phyloP scores from a whole-genome alignment of 768 basidiomycete species.

The Pisolithus albus region DNA sequence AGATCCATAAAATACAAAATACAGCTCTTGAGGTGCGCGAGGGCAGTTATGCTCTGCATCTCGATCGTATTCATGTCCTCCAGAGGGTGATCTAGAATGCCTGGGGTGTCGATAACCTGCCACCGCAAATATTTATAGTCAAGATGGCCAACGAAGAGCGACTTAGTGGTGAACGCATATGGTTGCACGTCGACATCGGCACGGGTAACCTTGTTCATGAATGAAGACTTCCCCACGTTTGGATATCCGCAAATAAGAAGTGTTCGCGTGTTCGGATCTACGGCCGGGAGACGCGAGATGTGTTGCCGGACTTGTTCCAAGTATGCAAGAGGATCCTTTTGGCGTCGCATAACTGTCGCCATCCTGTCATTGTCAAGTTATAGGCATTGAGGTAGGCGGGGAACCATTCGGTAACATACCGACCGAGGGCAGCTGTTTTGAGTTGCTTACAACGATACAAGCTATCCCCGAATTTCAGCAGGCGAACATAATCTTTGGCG shows the following conservation, averaged over 20 bases:
- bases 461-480: conserved; percentile 97
- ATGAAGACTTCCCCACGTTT: conserved; percentile 98
- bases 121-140: conserved; percentile 99
- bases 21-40: conserved; percentile 92
- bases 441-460: conserved; percentile 98
- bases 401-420: conserved; percentile 45
- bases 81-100: conserved; percentile 93
- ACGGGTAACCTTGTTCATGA: conserved; percentile 99
- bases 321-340: conserved; percentile 97
- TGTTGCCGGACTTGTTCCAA: conserved; percentile 99
- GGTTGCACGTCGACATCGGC: conserved; percentile 99
- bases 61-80: conserved; percentile 99
- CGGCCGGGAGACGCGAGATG: conserved; percentile 94
- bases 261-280: conserved; percentile 97
- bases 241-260: conserved; percentile 98
- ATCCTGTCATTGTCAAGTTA: conserved; percentile 46
- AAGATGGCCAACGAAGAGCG: conserved; percentile 95
- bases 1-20: conserved; percentile 99
- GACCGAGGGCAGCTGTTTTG: conserved; percentile 94
- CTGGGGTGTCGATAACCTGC: conserved; percentile 99
- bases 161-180: conserved; percentile 99
- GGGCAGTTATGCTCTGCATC: conserved; percentile 98
- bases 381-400: not conserved
- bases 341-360: conserved; percentile 98
- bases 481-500: conserved; percentile 92